These are phyloP conservation scores for Phialophora tarda DNA, from an alignment of 2,329 filamentous ascomycete genomes.

Conservation along the genomic window DNA sequence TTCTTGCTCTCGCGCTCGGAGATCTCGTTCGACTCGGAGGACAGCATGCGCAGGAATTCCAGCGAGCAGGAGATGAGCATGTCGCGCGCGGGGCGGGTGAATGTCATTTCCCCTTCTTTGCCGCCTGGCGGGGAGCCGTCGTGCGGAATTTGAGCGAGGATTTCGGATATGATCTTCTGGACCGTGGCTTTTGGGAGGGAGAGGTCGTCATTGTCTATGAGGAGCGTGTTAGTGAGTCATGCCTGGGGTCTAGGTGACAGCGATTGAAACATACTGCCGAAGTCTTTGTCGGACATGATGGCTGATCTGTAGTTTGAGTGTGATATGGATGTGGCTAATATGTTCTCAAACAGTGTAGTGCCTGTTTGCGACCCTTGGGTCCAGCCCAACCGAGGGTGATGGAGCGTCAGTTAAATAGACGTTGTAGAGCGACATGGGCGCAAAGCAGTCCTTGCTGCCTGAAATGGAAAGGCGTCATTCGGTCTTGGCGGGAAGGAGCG, in stretches of 20 bases:
- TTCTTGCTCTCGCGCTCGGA: constrained; percentile 99
- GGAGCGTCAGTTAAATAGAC: constrained; percentile 24
- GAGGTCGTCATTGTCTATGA: constrained; percentile 61
- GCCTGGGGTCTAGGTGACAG: neutral
- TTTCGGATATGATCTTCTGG: constrained; percentile 89
- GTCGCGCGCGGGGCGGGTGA: constrained; percentile 93
- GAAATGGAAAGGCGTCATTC: constrained; percentile 20
- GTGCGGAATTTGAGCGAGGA: constrained; percentile 64
- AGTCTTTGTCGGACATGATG: constrained; percentile 62
- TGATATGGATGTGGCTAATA: neutral
- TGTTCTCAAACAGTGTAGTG: neutral
- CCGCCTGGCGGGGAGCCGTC: constrained; percentile 57
- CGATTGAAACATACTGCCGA: constrained; percentile 44
- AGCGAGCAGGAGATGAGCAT: constrained; percentile 98
- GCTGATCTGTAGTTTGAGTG: neutral
- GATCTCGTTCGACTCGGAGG: constrained; percentile 98
- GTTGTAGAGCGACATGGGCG: constrained; percentile 3
- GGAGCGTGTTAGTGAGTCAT: constrained; percentile 14
- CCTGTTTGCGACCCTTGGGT: constrained; percentile 15
- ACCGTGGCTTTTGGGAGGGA: constrained; percentile 70
- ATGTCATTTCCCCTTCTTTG: constrained; percentile 54
- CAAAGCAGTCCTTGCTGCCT: constrained; percentile 6
- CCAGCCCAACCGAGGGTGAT: constrained; percentile 20
- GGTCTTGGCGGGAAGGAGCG: constrained; percentile 23
- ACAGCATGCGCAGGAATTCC: constrained; percentile 97